Conservation (phyloP, 192 early-diverging fungal genomes). For the Coemansia sp. region DNA sequence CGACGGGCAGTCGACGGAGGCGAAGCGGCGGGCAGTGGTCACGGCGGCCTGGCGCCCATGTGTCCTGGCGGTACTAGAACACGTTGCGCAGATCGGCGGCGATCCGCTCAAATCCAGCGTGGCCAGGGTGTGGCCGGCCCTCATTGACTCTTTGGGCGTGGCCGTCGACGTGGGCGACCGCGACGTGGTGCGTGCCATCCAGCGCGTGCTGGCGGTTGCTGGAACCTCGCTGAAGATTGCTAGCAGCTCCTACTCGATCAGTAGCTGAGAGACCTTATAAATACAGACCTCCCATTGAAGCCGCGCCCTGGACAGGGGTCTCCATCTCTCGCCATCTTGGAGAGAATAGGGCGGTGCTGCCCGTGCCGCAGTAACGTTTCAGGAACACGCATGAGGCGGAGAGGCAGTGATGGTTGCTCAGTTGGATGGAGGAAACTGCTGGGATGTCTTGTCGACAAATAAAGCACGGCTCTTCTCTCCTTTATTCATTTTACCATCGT, state of each 20-base stretch:
- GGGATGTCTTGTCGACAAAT: no score
- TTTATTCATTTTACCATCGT: conserved; percentile 5
- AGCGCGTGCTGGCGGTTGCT: conserved; percentile 17
- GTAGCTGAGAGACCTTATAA: no score
- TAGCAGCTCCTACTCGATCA: no score
- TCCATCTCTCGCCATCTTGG: no score
- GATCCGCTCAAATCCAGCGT: not conserved
- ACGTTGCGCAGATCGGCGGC: conserved; percentile 6
- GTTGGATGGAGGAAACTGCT: no score
- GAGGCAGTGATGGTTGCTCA: no score
- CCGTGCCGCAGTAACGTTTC: no score
- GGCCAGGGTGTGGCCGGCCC: conserved; percentile 11
- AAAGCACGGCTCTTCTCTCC: conserved; percentile 7
- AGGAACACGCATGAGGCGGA: no score
- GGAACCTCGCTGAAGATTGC: no score
- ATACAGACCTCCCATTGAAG: no score
- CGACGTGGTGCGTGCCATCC: conserved; percentile 28
- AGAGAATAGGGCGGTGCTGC: no score
- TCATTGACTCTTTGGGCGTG: conserved; percentile 28
- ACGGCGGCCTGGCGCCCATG: conserved; percentile 21
- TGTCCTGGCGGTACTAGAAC: conserved; percentile 3
- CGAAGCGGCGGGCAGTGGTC: conserved; percentile 14
- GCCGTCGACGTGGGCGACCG: conserved; percentile 25
- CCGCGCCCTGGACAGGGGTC: no score
- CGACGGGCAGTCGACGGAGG: conserved; percentile 4